Evolutionary conservation across 257 asterid genomes (phyloP), one percentile per base, ranked within the genome.

Genomic region (Capsicum pubescens): DNA sequence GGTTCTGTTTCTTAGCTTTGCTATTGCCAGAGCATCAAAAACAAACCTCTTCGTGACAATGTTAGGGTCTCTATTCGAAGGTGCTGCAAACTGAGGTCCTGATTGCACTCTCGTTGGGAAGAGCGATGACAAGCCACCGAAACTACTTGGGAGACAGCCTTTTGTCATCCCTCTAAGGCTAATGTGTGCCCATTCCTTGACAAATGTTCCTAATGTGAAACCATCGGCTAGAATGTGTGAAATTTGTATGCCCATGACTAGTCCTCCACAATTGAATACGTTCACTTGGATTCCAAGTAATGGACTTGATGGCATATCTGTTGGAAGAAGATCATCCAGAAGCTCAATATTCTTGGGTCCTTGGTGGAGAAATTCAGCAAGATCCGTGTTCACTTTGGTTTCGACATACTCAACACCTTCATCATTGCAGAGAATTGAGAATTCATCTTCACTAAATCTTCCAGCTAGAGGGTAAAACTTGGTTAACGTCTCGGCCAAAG

Each of bases 171-270:
- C 59, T 3, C 10, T 7, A 5, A 17, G 32, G 44, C 16, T n/a
- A 44, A 74, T 61, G 36, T 44, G 46, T 4, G 92, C 84, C 44
- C 44, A 39, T 39, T 4, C 86, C 5, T 35, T 64, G 4, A 90
- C 0, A 70, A 90, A 90, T 5, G 89, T 83, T 55, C 12, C 36
- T 5, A 86, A 1, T 0, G 89, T 84, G 81, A 83, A 17, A n/a
- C 42, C 82, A 67, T 82, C 86, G 1, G 74, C 67, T 83, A 90
- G 19, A 19, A 86, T 82, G 42, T 87, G 91, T 0, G 90, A 68
- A 17, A 84, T 50, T 36, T 79, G 69, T 39, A 39, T 39, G 4
- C 44, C 44, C 44, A 39, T 39, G 44, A 39, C 44, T 39, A 39
- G 44, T 1, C 44, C 90, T 13, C 91, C 93, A 21, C 89, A 87